phyloP scores from a whole-genome alignment of 441 rosid species.

The Mallotus repandus region DNA sequence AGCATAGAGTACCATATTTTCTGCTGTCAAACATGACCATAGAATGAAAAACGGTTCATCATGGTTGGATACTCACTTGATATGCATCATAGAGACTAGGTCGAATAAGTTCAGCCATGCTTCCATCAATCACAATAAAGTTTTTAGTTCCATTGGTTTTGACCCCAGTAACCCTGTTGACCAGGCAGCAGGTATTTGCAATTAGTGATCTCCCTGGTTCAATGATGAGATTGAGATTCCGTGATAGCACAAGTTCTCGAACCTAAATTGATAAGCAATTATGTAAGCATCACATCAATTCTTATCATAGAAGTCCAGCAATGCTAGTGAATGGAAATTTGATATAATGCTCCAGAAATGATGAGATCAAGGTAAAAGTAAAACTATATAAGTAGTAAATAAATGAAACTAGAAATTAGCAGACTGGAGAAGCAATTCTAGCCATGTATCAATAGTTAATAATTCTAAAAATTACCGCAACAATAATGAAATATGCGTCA shows the following conservation, averaged over 20 bases:
- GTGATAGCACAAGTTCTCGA: constrained; percentile 76
- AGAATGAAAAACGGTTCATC: constrained; percentile 4
- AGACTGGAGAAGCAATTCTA: neutral
- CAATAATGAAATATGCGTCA: neutral
- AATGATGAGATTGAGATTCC: constrained; percentile 79
- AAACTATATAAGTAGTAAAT: neutral
- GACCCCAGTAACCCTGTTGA: constrained; percentile 92
- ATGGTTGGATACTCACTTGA: constrained; percentile 53
- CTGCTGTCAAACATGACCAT: neutral
- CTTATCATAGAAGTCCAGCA: neutral
- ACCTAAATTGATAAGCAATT: constrained; percentile 46
- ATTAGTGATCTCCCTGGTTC: constrained; percentile 98
- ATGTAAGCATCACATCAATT: neutral
- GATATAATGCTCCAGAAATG: neutral
- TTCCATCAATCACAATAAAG: constrained; percentile 90
- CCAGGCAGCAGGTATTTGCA: constrained; percentile 93
- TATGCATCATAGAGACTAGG: constrained; percentile 98
- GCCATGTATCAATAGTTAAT: neutral
- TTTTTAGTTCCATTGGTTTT: constrained; percentile 94
- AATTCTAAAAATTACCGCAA: neutral
- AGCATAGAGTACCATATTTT: neutral
- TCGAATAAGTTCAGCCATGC: constrained; percentile 98
- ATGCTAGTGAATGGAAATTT: neutral
- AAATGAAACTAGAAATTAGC: neutral
- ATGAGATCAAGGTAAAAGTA: neutral